phyloP scores from a whole-genome alignment of 768 basidiomycete species.

The Trametopsis cervina region DNA sequence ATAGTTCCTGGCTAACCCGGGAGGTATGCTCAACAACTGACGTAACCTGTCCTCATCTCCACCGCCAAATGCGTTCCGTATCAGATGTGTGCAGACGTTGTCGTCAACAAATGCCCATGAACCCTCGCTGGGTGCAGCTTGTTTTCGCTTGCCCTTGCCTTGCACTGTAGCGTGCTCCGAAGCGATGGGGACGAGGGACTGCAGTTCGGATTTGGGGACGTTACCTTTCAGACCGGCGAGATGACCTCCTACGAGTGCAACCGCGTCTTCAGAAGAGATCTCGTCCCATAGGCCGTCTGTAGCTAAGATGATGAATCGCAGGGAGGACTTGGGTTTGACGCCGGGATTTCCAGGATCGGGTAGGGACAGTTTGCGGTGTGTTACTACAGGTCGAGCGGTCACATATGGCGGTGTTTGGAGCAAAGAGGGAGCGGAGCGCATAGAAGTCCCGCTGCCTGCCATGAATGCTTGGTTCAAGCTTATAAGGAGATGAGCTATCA shows the following conservation, averaged over 20 bases:
- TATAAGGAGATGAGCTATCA: too few relatives aligned
- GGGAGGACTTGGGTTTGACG: constrained; percentile 27
- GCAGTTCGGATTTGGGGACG: constrained; percentile 52
- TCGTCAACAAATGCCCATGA: constrained; percentile 78
- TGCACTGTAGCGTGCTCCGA: constrained; percentile 42
- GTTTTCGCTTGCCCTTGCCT: constrained; percentile 45
- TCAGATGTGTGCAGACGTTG: constrained; percentile 74
- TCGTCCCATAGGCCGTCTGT: constrained; percentile 66
- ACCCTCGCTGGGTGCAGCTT: constrained; percentile 30
- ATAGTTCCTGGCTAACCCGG: constrained; percentile 67
- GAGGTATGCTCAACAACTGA: constrained; percentile 71
- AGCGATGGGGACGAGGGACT: constrained; percentile 52
- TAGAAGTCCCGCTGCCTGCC: constrained; percentile 48
- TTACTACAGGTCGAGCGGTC: constrained; percentile 75
- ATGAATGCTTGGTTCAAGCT: constrained; percentile 64
- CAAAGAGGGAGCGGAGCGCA: constrained; percentile 52
- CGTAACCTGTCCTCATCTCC: constrained; percentile 54
- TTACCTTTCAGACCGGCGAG: constrained; percentile 63
- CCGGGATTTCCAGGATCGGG: constrained; percentile 24
- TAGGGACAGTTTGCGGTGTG: constrained; percentile 63
- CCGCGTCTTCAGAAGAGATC: constrained; percentile 72
- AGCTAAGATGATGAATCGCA: constrained; percentile 82
- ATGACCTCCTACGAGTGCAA: constrained; percentile 79
- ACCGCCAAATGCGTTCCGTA: constrained; percentile 91
- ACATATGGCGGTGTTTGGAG: constrained; percentile 94